Conservation (phyloP, 768 basidiomycete species). For the Royoungia palumana region DNA sequence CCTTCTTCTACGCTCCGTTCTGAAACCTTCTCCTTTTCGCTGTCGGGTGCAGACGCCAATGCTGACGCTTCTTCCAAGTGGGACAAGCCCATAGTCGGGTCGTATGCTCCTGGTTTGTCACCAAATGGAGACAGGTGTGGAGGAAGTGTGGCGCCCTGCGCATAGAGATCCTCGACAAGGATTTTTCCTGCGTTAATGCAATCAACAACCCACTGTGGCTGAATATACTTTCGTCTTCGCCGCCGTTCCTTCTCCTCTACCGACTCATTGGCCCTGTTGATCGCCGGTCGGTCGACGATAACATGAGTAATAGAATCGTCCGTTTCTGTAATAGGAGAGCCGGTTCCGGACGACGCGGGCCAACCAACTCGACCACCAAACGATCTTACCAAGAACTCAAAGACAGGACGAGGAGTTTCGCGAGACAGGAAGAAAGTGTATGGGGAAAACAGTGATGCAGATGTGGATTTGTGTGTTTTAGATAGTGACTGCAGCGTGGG, state of each 20-base stretch:
- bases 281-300: conserved; percentile 84
- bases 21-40: conserved; percentile 28
- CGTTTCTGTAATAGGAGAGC: conserved; percentile 73
- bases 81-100: conserved; percentile 46
- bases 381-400: conserved; percentile 90
- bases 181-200: conserved; percentile 87
- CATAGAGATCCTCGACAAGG: conserved; percentile 81
- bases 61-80: conserved; percentile 20
- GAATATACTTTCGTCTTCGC: conserved; percentile 78
- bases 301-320: conserved; percentile 92
- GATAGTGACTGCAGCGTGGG: conserved; percentile 69
- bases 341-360: conserved; percentile 76
- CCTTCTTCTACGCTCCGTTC: conserved; percentile 22
- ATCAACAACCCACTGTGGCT: conserved; percentile 98
- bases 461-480: conserved; percentile 52
- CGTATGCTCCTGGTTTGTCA: conserved; percentile 72
- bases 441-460: conserved; percentile 70
- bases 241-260: conserved; percentile 59
- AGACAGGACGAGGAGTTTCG: conserved; percentile 85
- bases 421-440: conserved; percentile 93
- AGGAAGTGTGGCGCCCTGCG: conserved; percentile 81
- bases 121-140: conserved; percentile 97
- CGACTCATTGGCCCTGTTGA: conserved; percentile 46
- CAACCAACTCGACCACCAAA: conserved; percentile 93
- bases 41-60: conserved; percentile 27